Evolutionary conservation across 2,329 filamentous ascomycete species (phyloP).

Genomic region (Colletotrichum sp.): DNA sequence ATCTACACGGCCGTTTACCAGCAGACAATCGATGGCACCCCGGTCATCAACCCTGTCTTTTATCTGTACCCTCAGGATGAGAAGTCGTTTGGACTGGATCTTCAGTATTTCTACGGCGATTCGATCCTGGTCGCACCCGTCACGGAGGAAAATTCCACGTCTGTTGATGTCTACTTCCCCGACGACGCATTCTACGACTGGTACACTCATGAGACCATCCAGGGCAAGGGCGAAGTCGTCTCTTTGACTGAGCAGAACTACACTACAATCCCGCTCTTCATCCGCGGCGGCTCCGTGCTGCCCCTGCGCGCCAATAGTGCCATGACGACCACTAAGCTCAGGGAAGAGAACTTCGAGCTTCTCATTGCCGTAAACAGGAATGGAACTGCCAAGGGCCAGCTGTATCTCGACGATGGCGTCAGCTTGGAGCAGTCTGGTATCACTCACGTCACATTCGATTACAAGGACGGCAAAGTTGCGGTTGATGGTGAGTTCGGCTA

Average conservation of each 20-base stretch:
- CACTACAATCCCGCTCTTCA: conserved; percentile 68
- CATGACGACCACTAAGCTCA: conserved; percentile 68
- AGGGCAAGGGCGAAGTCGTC: conserved; percentile 9
- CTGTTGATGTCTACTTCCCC: conserved; percentile 54
- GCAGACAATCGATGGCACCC: conserved; percentile 65
- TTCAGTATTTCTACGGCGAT: conserved; percentile 57
- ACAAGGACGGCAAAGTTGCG: conserved; percentile 54
- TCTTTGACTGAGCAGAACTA: conserved; percentile 38
- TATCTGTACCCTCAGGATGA: conserved; percentile 68
- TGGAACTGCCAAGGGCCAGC: conserved; percentile 67
- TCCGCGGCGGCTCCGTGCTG: conserved; percentile 70
- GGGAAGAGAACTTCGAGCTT: conserved; percentile 72
- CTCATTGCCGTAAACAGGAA: conserved; percentile 69
- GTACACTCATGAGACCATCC: conserved; percentile 46
- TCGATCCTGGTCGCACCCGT: conserved; percentile 55
- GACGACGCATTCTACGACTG: conserved; percentile 57
- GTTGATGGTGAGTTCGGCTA: conserved; percentile 62
- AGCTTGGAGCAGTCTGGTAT: conserved; percentile 63
- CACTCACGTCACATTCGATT: conserved; percentile 66
- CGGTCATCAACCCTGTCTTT: conserved; percentile 73
- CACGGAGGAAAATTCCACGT: conserved; percentile 46
- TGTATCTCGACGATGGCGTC: conserved; percentile 81
- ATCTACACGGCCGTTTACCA: conserved; percentile 74
- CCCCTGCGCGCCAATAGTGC: conserved; percentile 60
- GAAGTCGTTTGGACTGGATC: conserved; percentile 49